Evolutionary conservation across 2,329 filamentous ascomycete species (phyloP), one percentile per base, ranked within the genome.

Genomic region (Exophiala lecanii-corni): DNA sequence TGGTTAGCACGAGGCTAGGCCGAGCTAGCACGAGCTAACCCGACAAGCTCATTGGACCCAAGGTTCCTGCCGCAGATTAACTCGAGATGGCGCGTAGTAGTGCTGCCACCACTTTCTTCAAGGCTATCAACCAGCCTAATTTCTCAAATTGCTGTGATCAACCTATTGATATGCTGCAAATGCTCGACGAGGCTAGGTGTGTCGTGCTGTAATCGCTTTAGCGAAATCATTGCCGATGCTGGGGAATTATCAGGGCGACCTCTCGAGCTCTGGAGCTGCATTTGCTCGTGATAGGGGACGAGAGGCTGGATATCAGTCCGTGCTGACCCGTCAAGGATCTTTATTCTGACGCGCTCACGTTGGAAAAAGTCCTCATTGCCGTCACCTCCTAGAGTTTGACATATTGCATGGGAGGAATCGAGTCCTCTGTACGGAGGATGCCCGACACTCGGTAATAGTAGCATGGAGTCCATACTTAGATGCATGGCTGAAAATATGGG

Each of bases 11-110:
- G 26, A 19, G 7, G 23, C 23, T 26, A 26, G 23, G 23, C 23
- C 6, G 12, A 6, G 23, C 23, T 26, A 26, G 23, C 23, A 26
- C 23, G 23, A 19, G 17, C 28, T 16, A 37, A 26, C 18, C 18
- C 21, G 30, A 36, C 35, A 32, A 23, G 21, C 39, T 43, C 25
- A 43, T 43, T 43, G 41, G 41, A 17, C 26, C 41, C 18, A 26
- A 26, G 7, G 6, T 26, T 12, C 12, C 7, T 26, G 28, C 18
- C 10, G 39, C 39, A 47, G 43, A 46, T 46, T 46, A 34, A 40
- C 17, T 35, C 15, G 33, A 19, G 6, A 32, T 32, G 30, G 30
- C 30, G 30, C 30, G 5, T 32, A 32, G 6, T 32, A 32, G 30
- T 16, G 30, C n/a, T n/a, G n/a, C n/a, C n/a, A n/a, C n/a, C n/a